Conservation (phyloP, 352 stramenopile species). For the Paralagenidium karlingii region DNA sequence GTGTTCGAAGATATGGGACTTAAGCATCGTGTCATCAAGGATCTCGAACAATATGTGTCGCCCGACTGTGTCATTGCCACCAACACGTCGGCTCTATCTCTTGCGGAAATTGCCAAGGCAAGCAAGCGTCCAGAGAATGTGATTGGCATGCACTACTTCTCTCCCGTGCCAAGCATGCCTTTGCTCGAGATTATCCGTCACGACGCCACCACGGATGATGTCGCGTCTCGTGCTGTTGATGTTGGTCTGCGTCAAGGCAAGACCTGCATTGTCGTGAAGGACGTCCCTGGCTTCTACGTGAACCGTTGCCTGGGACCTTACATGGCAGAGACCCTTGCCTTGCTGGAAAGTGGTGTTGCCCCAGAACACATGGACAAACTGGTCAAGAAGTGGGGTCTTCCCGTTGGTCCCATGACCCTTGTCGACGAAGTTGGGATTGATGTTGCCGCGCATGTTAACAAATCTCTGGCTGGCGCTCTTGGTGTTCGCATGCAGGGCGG, state of each 20-base stretch:
- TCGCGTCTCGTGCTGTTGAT: slow-evolving; percentile 87
- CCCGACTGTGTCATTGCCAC: slow-evolving; percentile 95
- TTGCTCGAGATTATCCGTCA: slow-evolving; percentile 98
- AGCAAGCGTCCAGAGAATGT: slow-evolving; percentile 83
- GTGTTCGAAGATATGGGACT: slow-evolving; percentile 96
- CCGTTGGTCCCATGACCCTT: slow-evolving; percentile 94
- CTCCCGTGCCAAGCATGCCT: slow-evolving; percentile 94
- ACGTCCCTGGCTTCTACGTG: slow-evolving; percentile 99
- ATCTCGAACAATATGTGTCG: slow-evolving; percentile 88
- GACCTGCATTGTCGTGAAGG: slow-evolving; percentile 96
- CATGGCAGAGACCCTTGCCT: slow-evolving; percentile 82
- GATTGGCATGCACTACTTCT: slow-evolving; percentile 99
- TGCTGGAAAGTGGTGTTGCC: slow-evolving; percentile 86
- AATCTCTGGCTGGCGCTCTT: slow-evolving; percentile 89
- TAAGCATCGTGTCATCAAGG: slow-evolving; percentile 93
- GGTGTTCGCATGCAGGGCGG: slow-evolving; percentile 92
- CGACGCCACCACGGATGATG: slow-evolving; percentile 79
- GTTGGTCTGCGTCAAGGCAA: slow-evolving; percentile 96
- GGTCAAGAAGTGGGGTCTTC: slow-evolving; percentile 94
- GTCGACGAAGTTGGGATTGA: slow-evolving; percentile 97
- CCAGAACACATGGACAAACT: slow-evolving; percentile 92
- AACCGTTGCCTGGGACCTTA: slow-evolving; percentile 97
- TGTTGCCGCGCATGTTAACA: slow-evolving; percentile 90
- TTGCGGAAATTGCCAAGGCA: slow-evolving; percentile 88
- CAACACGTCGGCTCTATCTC: slow-evolving; percentile 96